Evolutionary conservation across 129 eudicot species (phyloP).

Genomic region (Flaveria robusta): DNA sequence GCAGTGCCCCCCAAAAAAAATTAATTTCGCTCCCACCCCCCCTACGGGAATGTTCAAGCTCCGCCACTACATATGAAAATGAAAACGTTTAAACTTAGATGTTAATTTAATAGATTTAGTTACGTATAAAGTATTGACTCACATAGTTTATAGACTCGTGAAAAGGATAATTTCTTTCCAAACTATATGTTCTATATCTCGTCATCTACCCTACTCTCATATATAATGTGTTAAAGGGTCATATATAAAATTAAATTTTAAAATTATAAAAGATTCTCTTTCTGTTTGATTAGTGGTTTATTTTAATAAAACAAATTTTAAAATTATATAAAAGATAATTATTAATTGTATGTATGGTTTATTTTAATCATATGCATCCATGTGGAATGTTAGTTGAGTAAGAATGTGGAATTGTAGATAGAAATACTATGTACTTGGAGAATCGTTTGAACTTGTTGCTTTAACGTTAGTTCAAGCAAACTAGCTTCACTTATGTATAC

Average conservation of each 20-base stretch:
- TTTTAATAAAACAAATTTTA: too few species aligned
- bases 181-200: too few species aligned
- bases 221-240: too few species aligned
- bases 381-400: slow-evolving; percentile 18
- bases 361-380: not conserved
- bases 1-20: too few species aligned
- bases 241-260: too few species aligned
- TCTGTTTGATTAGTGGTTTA: too few species aligned
- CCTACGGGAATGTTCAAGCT: too few species aligned
- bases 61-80: too few species aligned
- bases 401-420: not conserved
- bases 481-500: slow-evolving; percentile 14
- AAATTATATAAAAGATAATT: not conserved
- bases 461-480: slow-evolving; percentile 27
- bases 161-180: too few species aligned
- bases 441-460: slow-evolving; percentile 36
- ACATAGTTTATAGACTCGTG: not conserved
- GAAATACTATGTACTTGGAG: slow-evolving; percentile 28
- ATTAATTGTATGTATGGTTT: not conserved
- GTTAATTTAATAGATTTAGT: not conserved
- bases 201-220: too few species aligned
- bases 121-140: not conserved
- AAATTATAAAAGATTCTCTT: too few species aligned
- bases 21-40: too few species aligned
- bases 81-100: not conserved